These are phyloP conservation scores for Geoglossum cookeanum DNA, from an alignment of 2,329 filamentous ascomycete genomes.

Conservation along the genomic window DNA sequence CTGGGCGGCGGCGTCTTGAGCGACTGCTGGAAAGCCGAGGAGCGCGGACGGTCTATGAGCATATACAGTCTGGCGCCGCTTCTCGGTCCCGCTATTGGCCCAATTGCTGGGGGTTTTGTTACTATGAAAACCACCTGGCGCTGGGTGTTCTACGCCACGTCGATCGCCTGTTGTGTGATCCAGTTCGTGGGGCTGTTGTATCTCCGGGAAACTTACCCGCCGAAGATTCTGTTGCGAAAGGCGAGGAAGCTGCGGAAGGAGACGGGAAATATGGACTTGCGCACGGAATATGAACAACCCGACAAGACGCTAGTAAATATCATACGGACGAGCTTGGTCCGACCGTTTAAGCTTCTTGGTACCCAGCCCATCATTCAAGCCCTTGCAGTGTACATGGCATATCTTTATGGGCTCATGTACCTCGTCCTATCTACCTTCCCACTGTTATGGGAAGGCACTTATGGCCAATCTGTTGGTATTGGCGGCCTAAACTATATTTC, in stretches of 20 bases:
- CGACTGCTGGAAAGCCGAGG: conserved; percentile 40
- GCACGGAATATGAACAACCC: conserved; percentile 28
- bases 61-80: conserved; percentile 45
- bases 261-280: conserved; percentile 40
- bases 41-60: conserved; percentile 42
- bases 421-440: conserved; percentile 44
- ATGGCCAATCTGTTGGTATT: conserved; percentile 35
- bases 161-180: conserved; percentile 41
- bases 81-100: conserved; percentile 45
- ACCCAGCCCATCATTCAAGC: conserved; percentile 43
- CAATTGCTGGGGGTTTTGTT: conserved; percentile 46
- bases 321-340: conserved; percentile 24
- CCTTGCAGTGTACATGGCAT: conserved; percentile 34
- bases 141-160: conserved; percentile 53
- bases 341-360: conserved; percentile 35
- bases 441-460: conserved; percentile 33
- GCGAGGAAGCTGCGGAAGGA: conserved; percentile 35
- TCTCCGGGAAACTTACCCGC: conserved; percentile 45
- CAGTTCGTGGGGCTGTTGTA: conserved; percentile 42
- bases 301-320: conserved; percentile 18
- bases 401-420: conserved; percentile 43
- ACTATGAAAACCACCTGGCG: conserved; percentile 46
- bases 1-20: conserved; percentile 30
- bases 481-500: conserved; percentile 47
- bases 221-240: conserved; percentile 40